Conservation (phyloP, 139 green algal species). For the Chlamydomonas incerta region DNA sequence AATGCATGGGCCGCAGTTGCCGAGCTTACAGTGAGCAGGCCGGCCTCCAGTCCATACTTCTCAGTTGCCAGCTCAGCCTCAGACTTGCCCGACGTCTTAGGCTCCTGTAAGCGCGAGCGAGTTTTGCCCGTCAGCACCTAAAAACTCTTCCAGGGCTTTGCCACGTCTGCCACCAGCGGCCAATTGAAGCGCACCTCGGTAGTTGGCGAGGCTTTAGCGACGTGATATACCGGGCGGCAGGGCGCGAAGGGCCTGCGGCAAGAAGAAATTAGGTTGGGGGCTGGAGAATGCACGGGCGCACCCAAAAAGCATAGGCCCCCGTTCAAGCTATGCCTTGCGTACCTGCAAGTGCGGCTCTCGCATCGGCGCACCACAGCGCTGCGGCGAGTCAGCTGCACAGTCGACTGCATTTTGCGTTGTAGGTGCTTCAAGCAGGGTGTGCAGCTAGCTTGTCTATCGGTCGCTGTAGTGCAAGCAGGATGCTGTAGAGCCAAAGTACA, state of each 20-base stretch:
- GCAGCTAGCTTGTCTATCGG: too few species aligned
- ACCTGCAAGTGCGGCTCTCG: background rate
- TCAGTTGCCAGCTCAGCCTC: conserved; percentile 66
- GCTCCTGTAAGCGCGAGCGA: conserved; percentile 8
- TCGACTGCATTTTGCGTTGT: background rate
- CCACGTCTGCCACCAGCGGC: background rate
- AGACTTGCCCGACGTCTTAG: conserved; percentile 43
- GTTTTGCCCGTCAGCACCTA: background rate
- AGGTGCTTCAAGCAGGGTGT: too few species aligned
- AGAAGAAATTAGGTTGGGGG: background rate
- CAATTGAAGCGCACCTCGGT: background rate
- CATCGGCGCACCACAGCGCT: conserved; percentile 1
- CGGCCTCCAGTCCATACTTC: conserved; percentile 94
- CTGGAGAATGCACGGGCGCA: background rate
- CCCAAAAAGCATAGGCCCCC: background rate
- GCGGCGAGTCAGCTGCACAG: conserved; percentile 1
- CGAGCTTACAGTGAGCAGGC: conserved; percentile 81
- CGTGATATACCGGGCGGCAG: conserved; percentile 8
- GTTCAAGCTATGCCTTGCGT: background rate
- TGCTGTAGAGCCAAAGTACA: too few species aligned
- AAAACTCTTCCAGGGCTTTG: too few species aligned
- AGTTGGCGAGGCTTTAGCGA: background rate
- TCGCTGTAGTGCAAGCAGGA: too few species aligned
- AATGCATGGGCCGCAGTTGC: background rate
- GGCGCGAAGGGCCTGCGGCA: background rate